Evolutionary conservation across 345 rosid species (phyloP), one percentile per base, ranked within the genome.

Genomic region (Lumnitzera littorea): DNA sequence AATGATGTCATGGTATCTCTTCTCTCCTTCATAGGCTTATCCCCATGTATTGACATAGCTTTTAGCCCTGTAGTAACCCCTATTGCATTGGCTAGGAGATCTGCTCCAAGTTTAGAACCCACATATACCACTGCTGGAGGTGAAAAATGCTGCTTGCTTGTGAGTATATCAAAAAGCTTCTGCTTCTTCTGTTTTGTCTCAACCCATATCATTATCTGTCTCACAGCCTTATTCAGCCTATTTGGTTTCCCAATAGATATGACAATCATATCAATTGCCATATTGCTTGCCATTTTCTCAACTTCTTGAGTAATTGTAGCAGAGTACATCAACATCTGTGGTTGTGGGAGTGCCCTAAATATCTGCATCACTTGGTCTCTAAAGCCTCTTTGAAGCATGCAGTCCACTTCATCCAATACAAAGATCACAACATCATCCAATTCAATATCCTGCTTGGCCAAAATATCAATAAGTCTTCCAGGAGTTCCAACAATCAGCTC

Each of bases 351-450:
- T 31, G 96, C 91, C 74, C 66, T 27, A 48, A 84, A 87, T 61
- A 87, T 87, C 78, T 84, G 96, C 96, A 92, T 80, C 61, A 89
- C 96, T 73, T 84, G 91, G 62, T 89, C 98, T 15, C 78, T 76
- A 67, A 92, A 92, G 43, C 96, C 98, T 76, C 77, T 81, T 76
- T 87, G 87, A 67, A 89, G 96, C 96, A 92, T 82, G 75, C 87
- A 89, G 76, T 89, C 98, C 51, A 89, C 96, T 79, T 92, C 96
- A 65, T 92, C 98, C 70, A 89, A 64, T 49, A 86, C 85, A 66
- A 92, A 73, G 31, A 68, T 73, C 80, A 51, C 66, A 24, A 84
- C 49, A 46, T 74, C 81, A 50, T 70, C 83, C 11, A 92, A 62
- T 56, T 76, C 83, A 56, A 84, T 56, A 36, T 82, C 76, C 65